Conservation (phyloP, 2,329 filamentous ascomycete genomes). For the Aureobasidium sp. region DNA sequence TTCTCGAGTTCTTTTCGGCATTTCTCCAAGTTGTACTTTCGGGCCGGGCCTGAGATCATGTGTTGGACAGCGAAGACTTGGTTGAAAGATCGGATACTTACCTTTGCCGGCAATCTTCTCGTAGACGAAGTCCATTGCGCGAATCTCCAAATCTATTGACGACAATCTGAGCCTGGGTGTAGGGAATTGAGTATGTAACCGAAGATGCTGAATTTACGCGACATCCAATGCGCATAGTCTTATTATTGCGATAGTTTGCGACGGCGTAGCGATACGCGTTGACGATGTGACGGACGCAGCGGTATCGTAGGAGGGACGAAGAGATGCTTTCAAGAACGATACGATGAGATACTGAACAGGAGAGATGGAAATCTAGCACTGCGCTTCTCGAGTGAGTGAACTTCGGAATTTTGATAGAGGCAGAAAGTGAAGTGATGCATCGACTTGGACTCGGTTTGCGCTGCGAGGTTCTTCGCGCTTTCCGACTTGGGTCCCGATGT, state of each 20-base stretch:
- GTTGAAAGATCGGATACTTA: not conserved
- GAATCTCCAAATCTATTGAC: not conserved
- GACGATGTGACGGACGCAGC: not conserved
- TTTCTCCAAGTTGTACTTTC: not conserved
- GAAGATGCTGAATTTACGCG: not conserved
- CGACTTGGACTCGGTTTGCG: not conserved
- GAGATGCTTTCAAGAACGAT: not conserved
- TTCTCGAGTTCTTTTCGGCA: conserved; percentile 1
- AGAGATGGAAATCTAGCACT: not conserved
- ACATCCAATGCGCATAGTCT: not conserved
- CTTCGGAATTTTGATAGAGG: too few species aligned
- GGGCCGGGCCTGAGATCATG: not conserved
- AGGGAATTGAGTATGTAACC: too few species aligned
- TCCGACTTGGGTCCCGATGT: not conserved
- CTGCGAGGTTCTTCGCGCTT: not conserved
- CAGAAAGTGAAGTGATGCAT: not conserved
- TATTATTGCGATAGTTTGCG: not conserved
- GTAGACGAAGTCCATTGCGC: not conserved
- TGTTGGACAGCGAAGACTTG: not conserved
- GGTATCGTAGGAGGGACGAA: not conserved
- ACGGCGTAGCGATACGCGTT: not conserved
- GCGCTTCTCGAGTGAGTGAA: not conserved
- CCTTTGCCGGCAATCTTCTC: conserved; percentile 8
- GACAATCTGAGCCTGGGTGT: not conserved
- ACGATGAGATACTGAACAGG: not conserved